Conservation (phyloP, 805 yeast species). For the Sungouiozyma intestinalis region DNA sequence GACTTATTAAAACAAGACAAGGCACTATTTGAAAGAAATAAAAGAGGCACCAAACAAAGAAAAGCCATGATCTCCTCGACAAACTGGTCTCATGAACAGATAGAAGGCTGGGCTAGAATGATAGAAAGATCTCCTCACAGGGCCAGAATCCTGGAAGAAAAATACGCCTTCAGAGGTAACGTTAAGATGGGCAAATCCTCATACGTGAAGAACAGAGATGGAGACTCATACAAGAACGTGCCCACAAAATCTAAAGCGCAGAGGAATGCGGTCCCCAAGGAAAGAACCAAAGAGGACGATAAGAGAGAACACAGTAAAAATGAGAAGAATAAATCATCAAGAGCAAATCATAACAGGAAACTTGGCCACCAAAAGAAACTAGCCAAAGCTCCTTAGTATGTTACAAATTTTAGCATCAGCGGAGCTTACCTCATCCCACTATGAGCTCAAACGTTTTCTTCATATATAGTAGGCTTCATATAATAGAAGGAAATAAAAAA, state of each 20-base stretch:
- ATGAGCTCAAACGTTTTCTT: too few relatives aligned
- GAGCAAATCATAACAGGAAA: conserved; percentile 59
- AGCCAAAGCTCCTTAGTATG: conserved; percentile 5
- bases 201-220: conserved; percentile 20
- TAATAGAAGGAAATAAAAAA: too few relatives aligned
- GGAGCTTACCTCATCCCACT: too few relatives aligned
- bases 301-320: conserved; percentile 34
- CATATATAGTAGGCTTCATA: too few relatives aligned
- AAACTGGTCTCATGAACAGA: conserved; percentile 79
- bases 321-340: conserved; percentile 44
- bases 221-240: conserved; percentile 1
- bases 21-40: conserved; percentile 35
- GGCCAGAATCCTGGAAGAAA: conserved; percentile 52
- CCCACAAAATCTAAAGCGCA: conserved; percentile 1
- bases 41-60: conserved; percentile 44
- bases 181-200: conserved; percentile 23
- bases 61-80: conserved; percentile 40
- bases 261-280: conserved; percentile 2
- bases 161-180: conserved; percentile 41
- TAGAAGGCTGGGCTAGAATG: conserved; percentile 89
- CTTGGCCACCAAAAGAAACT: conserved; percentile 49
- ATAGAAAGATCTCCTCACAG: conserved; percentile 53
- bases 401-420: neutral
- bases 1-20: conserved; percentile 43
- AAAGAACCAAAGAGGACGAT: conserved; percentile 8